phyloP scores from a whole-genome alignment of 805 yeast genomes.

The Lachancea meyersii region DNA sequence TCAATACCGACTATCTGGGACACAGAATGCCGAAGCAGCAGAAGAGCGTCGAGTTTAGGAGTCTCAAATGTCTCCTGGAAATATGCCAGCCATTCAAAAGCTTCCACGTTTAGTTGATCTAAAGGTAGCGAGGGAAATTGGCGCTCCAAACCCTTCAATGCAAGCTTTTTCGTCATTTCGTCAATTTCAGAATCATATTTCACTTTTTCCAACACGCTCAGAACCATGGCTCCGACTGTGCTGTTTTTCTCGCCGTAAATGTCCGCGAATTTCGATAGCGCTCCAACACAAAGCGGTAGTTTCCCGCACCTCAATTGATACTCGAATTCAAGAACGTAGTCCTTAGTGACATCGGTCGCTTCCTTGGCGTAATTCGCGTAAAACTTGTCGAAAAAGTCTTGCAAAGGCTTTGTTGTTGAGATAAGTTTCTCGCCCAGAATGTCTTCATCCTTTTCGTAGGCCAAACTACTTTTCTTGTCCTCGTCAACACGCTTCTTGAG shows the following conservation, averaged over 20 bases:
- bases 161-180: constrained; percentile 29
- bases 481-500: constrained; percentile 47
- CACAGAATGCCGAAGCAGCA: constrained; percentile 14
- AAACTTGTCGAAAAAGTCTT: constrained; percentile 40
- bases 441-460: constrained; percentile 47
- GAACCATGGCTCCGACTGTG: constrained; percentile 25
- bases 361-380: constrained; percentile 37
- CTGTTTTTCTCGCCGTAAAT: constrained; percentile 16
- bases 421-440: constrained; percentile 48
- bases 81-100: constrained; percentile 23
- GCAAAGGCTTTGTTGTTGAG: constrained; percentile 37
- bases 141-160: constrained; percentile 25
- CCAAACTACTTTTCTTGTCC: constrained; percentile 39
- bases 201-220: constrained; percentile 22
- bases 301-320: constrained; percentile 27
- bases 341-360: constrained; percentile 36
- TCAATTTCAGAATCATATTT: constrained; percentile 18
- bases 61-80: constrained; percentile 14
- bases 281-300: constrained; percentile 28
- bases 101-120: constrained; percentile 15
- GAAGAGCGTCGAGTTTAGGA: constrained; percentile 15
- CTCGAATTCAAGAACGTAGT: constrained; percentile 26
- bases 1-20: constrained; percentile 1
- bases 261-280: constrained; percentile 23
- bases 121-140: constrained; percentile 20